Conservation (phyloP, 495 filamentous ascomycete species). For the Bathelium albidoporum region DNA sequence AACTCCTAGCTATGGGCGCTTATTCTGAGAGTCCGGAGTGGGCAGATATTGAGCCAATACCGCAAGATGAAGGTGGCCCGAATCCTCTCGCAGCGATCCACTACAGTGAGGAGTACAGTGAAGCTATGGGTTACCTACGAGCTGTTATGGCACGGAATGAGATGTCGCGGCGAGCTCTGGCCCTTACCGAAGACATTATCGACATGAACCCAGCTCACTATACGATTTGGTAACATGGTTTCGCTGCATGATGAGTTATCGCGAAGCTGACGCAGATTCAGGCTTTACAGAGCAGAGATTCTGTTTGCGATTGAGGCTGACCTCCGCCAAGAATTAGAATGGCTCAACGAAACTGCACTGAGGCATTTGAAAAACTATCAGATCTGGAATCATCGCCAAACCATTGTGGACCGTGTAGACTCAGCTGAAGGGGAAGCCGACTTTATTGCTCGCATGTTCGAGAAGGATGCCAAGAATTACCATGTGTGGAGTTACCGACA, state of each 20-base stretch:
- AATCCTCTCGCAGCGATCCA: conserved; percentile 76
- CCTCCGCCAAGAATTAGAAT: conserved; percentile 63
- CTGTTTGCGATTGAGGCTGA: conserved; percentile 56
- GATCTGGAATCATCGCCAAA: conserved; percentile 95
- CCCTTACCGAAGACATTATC: conserved; percentile 83
- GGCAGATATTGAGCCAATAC: conserved; percentile 74
- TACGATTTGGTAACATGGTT: conserved; percentile 68
- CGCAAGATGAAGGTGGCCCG: conserved; percentile 64
- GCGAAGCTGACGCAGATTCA: conserved; percentile 20
- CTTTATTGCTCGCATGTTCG: conserved; percentile 76
- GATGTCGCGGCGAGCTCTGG: conserved; percentile 62
- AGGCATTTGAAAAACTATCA: conserved; percentile 94
- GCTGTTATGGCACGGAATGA: conserved; percentile 88
- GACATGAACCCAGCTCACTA: conserved; percentile 91
- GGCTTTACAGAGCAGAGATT: conserved; percentile 77
- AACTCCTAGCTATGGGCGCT: conserved; percentile 12
- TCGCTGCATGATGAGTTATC: background rate
- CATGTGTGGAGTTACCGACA: conserved; percentile 94
- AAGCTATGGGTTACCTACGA: conserved; percentile 81
- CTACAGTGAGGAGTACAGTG: conserved; percentile 75
- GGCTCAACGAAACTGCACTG: conserved; percentile 74
- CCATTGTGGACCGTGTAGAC: conserved; percentile 52
- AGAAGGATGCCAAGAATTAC: conserved; percentile 87
- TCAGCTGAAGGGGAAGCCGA: conserved; percentile 46
- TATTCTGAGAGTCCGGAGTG: conserved; percentile 67